These are phyloP conservation scores for Acrocalymma vagum DNA, from an alignment of 2,329 filamentous ascomycete species.

Conservation along the genomic window DNA sequence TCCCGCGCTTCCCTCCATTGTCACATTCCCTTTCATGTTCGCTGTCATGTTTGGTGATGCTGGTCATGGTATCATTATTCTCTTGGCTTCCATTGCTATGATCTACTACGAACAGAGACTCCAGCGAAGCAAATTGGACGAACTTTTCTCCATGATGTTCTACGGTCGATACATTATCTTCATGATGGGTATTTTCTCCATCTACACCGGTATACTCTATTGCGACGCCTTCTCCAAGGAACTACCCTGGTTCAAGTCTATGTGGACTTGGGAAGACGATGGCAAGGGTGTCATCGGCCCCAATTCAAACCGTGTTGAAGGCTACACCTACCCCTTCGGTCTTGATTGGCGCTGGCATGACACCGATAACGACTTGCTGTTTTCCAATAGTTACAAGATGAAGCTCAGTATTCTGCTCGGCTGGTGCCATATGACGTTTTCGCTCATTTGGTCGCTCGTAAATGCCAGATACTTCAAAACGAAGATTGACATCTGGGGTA, in stretches of 20 bases:
- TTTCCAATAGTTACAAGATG: constrained; percentile 99
- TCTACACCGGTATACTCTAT: constrained; percentile 97
- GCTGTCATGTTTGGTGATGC: constrained; percentile 99
- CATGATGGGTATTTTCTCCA: constrained; percentile 96
- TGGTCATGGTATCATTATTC: constrained; percentile 91
- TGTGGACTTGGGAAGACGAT: constrained; percentile 84
- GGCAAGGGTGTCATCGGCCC: constrained; percentile 70
- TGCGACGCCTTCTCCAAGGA: constrained; percentile 97
- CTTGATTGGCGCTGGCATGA: constrained; percentile 97
- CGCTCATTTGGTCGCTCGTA: constrained; percentile 88
- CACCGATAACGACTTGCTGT: constrained; percentile 92
- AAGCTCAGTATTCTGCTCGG: constrained; percentile 98
- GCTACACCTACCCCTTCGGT: constrained; percentile 93
- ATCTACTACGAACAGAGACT: constrained; percentile 95
- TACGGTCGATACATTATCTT: constrained; percentile 98
- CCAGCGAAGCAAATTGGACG: constrained; percentile 86
- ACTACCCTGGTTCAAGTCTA: constrained; percentile 85
- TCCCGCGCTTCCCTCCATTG: constrained; percentile 90
- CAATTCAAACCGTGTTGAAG: constrained; percentile 68
- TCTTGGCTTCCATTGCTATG: constrained; percentile 84
- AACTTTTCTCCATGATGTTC: constrained; percentile 98
- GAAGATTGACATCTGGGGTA: constrained; percentile 94
- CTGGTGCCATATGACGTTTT: constrained; percentile 99
- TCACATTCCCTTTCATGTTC: constrained; percentile 99
- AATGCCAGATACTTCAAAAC: constrained; percentile 96